A percentile compares a stretch with the other conserved stretches of the same genome.
Evolutionary conservation across 306 rosid genomes (phyloP).

Genomic region (Sphenostylis stenocarpa): DNA sequence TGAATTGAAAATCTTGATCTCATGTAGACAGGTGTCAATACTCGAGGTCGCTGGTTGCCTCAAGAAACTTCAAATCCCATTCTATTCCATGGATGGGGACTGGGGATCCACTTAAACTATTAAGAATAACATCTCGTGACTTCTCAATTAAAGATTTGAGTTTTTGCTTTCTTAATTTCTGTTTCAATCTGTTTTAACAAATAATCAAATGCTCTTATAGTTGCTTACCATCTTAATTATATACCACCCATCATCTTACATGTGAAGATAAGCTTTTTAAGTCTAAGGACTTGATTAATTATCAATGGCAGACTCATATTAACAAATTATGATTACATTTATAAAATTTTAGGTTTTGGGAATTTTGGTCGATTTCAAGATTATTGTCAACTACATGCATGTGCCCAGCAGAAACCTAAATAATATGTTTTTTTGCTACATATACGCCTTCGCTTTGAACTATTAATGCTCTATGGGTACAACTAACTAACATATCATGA

Average conservation of each 20-base stretch:
- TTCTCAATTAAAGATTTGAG: background rate
- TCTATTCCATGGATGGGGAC: background rate
- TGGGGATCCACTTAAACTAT: background rate
- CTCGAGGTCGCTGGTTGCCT: background rate
- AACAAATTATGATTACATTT: constrained; percentile 12
- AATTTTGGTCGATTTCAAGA: constrained; percentile 69
- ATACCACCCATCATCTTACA: constrained; percentile 42
- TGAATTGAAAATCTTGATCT: background rate
- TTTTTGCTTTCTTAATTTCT: background rate
- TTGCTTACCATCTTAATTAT: constrained; percentile 7
- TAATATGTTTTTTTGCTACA: constrained; percentile 27
- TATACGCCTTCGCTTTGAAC: constrained; percentile 25
- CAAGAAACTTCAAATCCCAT: background rate
- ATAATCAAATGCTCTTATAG: background rate
- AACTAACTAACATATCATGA: constrained; percentile 46
- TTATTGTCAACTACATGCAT: constrained; percentile 57
- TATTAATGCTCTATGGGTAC: constrained; percentile 30
- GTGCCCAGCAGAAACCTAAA: constrained; percentile 32
- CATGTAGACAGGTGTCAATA: background rate
- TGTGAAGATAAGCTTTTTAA: constrained; percentile 44
- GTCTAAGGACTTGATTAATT: background rate
- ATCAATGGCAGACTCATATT: background rate
- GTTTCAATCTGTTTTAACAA: background rate
- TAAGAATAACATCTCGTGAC: background rate
- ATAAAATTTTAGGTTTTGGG: constrained; percentile 43